A percentile compares a stretch with the other conserved stretches of the same genome.
These are phyloP conservation scores for Oryza meyeriana DNA, from an alignment of 176 grass and related monocot species.

Conservation along the genomic window DNA sequence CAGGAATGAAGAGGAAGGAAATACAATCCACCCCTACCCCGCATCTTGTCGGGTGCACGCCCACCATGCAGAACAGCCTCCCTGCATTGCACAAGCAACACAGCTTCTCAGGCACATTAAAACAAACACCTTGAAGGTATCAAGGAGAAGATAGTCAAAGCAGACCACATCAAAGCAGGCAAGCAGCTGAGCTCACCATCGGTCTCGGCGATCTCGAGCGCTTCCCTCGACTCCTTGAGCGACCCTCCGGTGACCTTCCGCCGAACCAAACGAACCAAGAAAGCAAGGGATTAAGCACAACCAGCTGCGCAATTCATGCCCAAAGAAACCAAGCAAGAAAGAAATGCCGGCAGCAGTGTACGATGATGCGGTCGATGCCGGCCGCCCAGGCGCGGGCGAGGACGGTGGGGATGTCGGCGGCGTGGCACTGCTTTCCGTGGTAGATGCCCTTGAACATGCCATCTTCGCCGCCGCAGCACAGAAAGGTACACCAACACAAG, in stretches of 20 bases:
- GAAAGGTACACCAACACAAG: no score
- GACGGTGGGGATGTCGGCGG: slow-evolving; percentile 67
- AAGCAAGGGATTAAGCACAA: background rate
- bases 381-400: slow-evolving; percentile 78
- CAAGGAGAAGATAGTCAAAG: no score
- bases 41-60: no score
- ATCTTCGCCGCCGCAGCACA: slow-evolving; percentile 47
- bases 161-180: no score
- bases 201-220: slow-evolving; percentile 75
- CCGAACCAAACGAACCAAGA: background rate
- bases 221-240: slow-evolving; percentile 85
- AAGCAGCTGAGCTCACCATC: no score
- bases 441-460: slow-evolving; percentile 97
- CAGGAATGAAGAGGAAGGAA: background rate
- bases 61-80: no score
- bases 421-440: slow-evolving; percentile 82
- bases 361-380: slow-evolving; percentile 89
- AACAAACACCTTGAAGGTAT: no score
- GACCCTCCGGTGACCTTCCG: slow-evolving; percentile 82
- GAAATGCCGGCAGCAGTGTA: background rate
- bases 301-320: background rate
- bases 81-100: no score
- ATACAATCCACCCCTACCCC: no score
- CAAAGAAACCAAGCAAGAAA: background rate
- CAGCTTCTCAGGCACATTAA: no score